phyloP scores from a whole-genome alignment of 83 land plant genomes.

The Larix sibirica region DNA sequence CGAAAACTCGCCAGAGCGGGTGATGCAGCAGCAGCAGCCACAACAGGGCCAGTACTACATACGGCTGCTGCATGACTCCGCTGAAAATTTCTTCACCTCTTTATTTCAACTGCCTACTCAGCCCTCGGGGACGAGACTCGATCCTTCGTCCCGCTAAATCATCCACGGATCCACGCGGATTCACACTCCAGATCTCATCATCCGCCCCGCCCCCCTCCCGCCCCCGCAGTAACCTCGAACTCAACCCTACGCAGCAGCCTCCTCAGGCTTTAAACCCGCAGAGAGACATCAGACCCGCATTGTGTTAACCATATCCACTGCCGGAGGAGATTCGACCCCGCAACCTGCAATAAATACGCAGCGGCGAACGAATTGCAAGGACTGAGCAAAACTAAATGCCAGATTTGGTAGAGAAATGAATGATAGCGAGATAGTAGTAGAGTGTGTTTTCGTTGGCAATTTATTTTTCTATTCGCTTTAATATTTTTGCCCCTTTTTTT shows the following conservation, averaged over 20 bases:
- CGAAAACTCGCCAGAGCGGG: slow-evolving; percentile 15
- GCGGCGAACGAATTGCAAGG: too few species aligned
- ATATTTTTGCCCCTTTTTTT: not conserved
- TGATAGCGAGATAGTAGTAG: not conserved
- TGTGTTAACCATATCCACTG: too few species aligned
- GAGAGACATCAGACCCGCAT: too few species aligned
- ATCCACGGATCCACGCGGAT: not conserved
- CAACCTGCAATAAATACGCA: not conserved
- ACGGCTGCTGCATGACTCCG: not conserved
- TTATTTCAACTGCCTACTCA: not conserved
- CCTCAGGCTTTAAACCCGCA: too few species aligned
- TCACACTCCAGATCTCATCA: not conserved
- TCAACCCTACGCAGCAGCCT: not conserved
- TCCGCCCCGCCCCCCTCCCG: not conserved
- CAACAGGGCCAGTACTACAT: not conserved
- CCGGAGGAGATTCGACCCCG: slow-evolving; percentile 5
- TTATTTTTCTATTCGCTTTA: not conserved
- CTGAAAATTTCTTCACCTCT: too few species aligned
- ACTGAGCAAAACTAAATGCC: not conserved
- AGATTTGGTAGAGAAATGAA: not conserved
- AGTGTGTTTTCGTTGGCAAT: not conserved
- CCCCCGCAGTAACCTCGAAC: not conserved
- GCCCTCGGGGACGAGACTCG: not conserved
- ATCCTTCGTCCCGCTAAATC: not conserved
- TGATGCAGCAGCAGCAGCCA: slow-evolving; percentile 21